Evolutionary conservation across 2,329 filamentous ascomycete species (phyloP), one percentile per base, ranked within the genome.

Genomic region (Colletotrichum chlorophyti): DNA sequence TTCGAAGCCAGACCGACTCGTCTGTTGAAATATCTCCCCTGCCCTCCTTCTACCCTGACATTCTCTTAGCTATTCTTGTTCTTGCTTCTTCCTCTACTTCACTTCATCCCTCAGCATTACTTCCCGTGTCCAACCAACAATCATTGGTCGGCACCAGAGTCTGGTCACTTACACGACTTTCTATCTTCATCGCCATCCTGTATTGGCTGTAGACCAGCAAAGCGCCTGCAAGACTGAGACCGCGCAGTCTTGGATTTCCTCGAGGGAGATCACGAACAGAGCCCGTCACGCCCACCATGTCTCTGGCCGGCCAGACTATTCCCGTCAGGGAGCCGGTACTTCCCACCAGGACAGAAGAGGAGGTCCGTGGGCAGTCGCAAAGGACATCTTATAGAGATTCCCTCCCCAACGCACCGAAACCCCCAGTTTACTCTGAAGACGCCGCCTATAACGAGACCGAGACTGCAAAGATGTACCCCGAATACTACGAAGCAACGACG

Each of bases 401-500:
- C 21, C 62, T 61, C 27, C 60, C 62, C 24, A 54, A 63, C 53
- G 43, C 55, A 15, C 57, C 62, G 21, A 48, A 41, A 29, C 58
- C 62, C 19, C 52, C 55, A 3, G 40, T 63, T 12, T 53, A 53
- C 47, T n/a, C n/a, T n/a, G 40, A 41, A 23, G 54, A 60, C 42
- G 50, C 60, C n/a, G 53, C 59, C 27, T 59, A 62, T 38, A 65
- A 64, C 60, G 59, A 62, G 41, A 58, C 61, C 52, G 52, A 63
- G 19, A 53, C 52, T 34, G 32, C 59, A 24, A 59, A 59, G 43
- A 64, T 65, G 37, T 61, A 65, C 49, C 48, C 54, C 61, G 61
- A 58, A 40, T 65, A 60, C 57, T 61, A 63, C 61, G 58, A 60
- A 40, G 60, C 58, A n/a, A 62, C 62, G 51, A 61, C 53, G 41